Evolutionary conservation across 306 rosid species (phyloP), one percentile per base, ranked within the genome.

Genomic region (Quercus gilva): DNA sequence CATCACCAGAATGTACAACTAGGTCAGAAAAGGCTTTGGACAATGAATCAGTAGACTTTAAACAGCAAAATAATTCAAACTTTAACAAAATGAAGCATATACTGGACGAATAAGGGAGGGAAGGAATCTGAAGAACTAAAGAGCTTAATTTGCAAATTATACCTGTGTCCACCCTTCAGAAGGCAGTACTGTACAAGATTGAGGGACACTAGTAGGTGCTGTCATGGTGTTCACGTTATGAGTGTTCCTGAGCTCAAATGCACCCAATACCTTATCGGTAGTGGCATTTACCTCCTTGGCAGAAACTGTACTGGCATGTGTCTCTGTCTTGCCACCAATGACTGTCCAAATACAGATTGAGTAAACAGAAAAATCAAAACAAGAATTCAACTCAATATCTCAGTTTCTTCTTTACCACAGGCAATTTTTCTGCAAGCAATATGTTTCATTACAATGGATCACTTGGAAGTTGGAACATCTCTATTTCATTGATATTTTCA

Each of bases 151-250:
- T 14, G 67, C 53, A 11, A 35, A 80, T 63, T 41, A 64, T 80
- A 91, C 98, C 87, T 91, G 94, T 35, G 87, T 0, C 97, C 96
- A 93, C 59, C 83, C 65, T 76, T 95, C 99, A 52, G 94, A 9
- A 80, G 96, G 94, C 83, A 90, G 70, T 53, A 81, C 88, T 12
- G 84, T 71, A 87, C 90, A 76, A 57, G 94, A 61, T 45, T 87
- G 88, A 64, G 82, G 82, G 61, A 73, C 70, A 68, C 74, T 68
- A 4, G 88, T 28, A 37, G 90, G 43, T 65, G 76, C 79, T 51
- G 84, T 52, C 84, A 83, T 84, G 15, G 89, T 26, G 71, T 76
- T 88, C 55, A 87, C 69, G 64, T 81, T 78, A 13, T 41, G 12
- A 41, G 45, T 41, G 45, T 41, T 41, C 45, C 45, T 8, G 45